Evolutionary conservation across 163 green algal genomes (phyloP).

Genomic region (Scenedesmus sp.): DNA sequence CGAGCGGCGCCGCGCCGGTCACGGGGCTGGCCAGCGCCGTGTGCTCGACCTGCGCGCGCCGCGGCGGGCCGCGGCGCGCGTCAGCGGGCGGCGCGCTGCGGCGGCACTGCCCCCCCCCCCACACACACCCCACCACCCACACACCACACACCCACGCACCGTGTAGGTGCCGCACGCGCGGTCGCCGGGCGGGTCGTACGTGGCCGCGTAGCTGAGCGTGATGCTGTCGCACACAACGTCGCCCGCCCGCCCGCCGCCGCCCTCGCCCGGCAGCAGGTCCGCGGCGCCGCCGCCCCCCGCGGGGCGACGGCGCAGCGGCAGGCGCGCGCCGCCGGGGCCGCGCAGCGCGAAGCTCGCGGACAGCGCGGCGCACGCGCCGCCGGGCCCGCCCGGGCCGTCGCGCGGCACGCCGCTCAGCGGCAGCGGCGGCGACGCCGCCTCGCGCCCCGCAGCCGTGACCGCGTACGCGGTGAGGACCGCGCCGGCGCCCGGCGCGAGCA

Average conservation of each 20-base stretch:
- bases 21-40: conserved; percentile 18
- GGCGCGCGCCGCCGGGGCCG: neutral
- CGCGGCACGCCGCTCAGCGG: neutral
- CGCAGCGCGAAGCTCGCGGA: neutral
- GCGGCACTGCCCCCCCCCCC: no score
- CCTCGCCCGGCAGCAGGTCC: conserved; percentile 21
- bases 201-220: conserved; percentile 29
- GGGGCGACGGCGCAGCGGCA: conserved; percentile 26
- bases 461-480: conserved; percentile 11
- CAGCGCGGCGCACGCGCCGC: conserved; percentile 20
- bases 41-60: no score
- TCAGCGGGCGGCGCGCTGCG: no score
- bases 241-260: conserved; percentile 11
- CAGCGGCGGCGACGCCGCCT: conserved; percentile 3
- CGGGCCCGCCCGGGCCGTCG: neutral
- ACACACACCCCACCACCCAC: no score
- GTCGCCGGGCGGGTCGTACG: conserved; percentile 4
- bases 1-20: neutral
- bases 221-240: conserved; percentile 37
- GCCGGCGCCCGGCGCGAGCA: neutral
- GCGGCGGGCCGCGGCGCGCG: no score
- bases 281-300: neutral
- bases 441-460: neutral
- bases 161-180: conserved; percentile 26
- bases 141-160: no score